Base-by-base conservation (phyloP, 2,329 filamentous ascomycete species). In the Lizonia empirigonia region DNA sequence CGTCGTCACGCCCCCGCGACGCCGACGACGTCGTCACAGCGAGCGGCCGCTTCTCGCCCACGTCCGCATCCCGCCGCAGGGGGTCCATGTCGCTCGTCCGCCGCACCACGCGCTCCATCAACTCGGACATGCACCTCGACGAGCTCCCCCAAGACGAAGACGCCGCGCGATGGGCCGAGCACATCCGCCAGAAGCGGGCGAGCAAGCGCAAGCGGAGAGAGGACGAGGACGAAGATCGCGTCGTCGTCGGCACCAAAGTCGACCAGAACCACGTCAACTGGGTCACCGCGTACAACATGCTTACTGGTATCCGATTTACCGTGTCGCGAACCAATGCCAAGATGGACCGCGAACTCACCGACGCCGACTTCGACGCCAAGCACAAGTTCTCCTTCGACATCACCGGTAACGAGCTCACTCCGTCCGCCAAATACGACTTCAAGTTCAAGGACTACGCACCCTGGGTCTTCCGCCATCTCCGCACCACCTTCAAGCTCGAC, bases 371-470 rank as follows among this genome's bases (percentile, higher is more conserved):
- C 76, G 84, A 91, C 55, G 88, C 90, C 58, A 92, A 90, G 77
- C 91, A 97, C 76, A 99, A 99, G 78, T 97, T 96, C 70, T 97
- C 92, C 37, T 99, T 99, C 80, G 94, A 97, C 76, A 95, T 97
- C 70, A 95, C 92, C 60, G 94, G 94, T 59, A 97, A 97, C 73
- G 94, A 99, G 78, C 80, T 99, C 72, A 96, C 96, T 5, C 94
- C 94, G 18, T 97, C 93, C 56, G 92, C 94, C 63, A 97, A 99
- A 77, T 99, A 99, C 79, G 94, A 99, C 78, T 99, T 99, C 85
- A 99, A 99, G 76, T 99, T 99, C 82, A 99, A 99, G 78, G 94
- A 99, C 77, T 99, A 99, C 75, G 93, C 93, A n/a, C 94, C 94
- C 50, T 97, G 93, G 92, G 94, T 99, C 52, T 99, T 99, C 76